These are phyloP conservation scores for Silybum marianum DNA, from an alignment of 129 eudicot genomes.

Conservation along the genomic window DNA sequence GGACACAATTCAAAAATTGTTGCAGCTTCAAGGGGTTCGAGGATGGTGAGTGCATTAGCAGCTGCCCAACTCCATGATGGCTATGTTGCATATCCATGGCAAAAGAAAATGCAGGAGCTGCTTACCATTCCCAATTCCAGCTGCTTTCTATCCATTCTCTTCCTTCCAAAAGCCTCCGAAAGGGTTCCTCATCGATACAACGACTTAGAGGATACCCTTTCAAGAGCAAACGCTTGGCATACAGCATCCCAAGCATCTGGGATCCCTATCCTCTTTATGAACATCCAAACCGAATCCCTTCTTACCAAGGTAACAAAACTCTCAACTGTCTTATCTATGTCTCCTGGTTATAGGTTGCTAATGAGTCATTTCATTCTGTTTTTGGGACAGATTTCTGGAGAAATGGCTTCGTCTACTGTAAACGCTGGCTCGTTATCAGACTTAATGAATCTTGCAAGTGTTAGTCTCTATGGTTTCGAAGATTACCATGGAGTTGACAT, in stretches of 20 bases:
- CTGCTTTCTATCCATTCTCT: slow-evolving; percentile 80
- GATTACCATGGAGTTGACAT: slow-evolving; percentile 98
- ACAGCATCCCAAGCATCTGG: slow-evolving; percentile 83
- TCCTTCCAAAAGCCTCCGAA: slow-evolving; percentile 76
- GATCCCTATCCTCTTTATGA: slow-evolving; percentile 78
- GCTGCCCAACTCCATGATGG: slow-evolving; percentile 82
- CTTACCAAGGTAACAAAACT: slow-evolving; percentile 75
- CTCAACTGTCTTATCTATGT: background rate
- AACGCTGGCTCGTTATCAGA: slow-evolving; percentile 73
- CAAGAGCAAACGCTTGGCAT: slow-evolving; percentile 90
- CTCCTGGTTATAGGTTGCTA: background rate
- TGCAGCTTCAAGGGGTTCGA: slow-evolving; percentile 73
- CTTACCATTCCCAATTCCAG: slow-evolving; percentile 74
- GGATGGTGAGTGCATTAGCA: slow-evolving; percentile 69
- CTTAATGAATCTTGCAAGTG: slow-evolving; percentile 66
- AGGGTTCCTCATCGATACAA: slow-evolving; percentile 52
- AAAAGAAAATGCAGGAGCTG: slow-evolving; percentile 67
- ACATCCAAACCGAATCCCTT: slow-evolving; percentile 92
- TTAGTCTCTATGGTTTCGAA: slow-evolving; percentile 90
- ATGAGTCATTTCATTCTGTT: background rate
- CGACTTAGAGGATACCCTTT: slow-evolving; percentile 87
- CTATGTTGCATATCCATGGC: slow-evolving; percentile 88
- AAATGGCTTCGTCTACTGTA: slow-evolving; percentile 76
- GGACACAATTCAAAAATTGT: background rate
- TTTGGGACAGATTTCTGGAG: slow-evolving; percentile 77